These are phyloP conservation scores for Aureobasidium sp. DNA, from an alignment of 2,329 filamentous ascomycete genomes.

Conservation along the genomic window DNA sequence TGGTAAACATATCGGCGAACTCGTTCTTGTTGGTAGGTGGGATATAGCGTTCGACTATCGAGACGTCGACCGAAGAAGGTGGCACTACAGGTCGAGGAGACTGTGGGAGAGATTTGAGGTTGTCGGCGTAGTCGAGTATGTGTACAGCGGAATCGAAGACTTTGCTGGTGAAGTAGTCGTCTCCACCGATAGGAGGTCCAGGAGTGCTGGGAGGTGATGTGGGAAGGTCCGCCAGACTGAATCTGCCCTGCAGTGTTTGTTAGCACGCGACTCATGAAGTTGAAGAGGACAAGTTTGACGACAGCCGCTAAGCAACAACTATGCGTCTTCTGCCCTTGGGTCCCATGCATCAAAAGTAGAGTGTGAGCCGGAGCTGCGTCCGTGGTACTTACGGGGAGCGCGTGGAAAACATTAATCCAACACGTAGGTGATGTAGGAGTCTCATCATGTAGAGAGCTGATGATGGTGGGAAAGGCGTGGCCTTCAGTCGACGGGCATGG, in stretches of 20 bases:
- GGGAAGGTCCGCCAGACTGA: constrained; percentile 52
- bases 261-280: not conserved
- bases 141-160: constrained; percentile 54
- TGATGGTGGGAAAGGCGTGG: constrained; percentile 46
- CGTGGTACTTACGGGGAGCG: constrained; percentile 36
- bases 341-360: not conserved
- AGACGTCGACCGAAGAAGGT: constrained; percentile 50
- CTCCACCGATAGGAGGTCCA: constrained; percentile 38
- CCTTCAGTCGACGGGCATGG: constrained; percentile 44
- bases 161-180: constrained; percentile 54
- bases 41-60: constrained; percentile 57
- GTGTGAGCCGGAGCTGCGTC: not conserved
- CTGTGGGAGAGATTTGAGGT: constrained; percentile 40
- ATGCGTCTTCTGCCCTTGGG: not conserved
- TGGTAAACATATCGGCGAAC: constrained; percentile 49
- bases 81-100: constrained; percentile 50
- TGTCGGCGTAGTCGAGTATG: constrained; percentile 49
- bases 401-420: constrained; percentile 57
- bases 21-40: constrained; percentile 51
- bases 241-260: constrained; percentile 34
- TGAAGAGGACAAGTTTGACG: not conserved
- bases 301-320: not conserved
- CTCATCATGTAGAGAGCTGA: constrained; percentile 46
- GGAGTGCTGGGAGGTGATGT: constrained; percentile 55
- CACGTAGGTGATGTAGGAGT: constrained; percentile 42